phyloP scores from a whole-genome alignment of 2,329 filamentous ascomycete genomes.

The Colletotrichum camelliae region DNA sequence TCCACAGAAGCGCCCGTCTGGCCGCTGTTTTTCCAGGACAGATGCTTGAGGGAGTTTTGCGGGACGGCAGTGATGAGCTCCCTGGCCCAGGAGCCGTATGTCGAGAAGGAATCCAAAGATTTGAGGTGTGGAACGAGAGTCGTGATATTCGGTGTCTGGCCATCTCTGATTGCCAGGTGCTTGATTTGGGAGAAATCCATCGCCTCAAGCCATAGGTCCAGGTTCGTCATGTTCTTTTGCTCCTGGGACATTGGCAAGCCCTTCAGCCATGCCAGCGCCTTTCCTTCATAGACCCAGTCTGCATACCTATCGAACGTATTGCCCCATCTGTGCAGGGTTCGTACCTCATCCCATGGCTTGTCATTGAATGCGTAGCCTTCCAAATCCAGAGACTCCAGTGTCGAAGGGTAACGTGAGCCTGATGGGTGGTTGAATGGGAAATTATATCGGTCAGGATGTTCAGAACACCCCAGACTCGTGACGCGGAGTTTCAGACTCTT shows the following conservation, averaged over 20 bases:
- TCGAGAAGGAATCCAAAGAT: neutral
- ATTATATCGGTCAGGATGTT: neutral
- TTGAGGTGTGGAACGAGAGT: neutral
- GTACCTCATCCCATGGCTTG: neutral
- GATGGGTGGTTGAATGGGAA: neutral
- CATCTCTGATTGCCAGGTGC: neutral
- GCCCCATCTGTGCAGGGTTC: neutral
- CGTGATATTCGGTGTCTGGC: neutral
- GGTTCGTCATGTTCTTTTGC: neutral
- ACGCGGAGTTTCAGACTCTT: slow-evolving; percentile 10
- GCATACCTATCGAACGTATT: neutral
- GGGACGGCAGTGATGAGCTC: neutral
- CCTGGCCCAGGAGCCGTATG: neutral
- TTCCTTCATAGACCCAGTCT: neutral
- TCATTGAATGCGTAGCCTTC: slow-evolving; percentile 4
- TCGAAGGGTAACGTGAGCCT: neutral
- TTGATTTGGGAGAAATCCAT: slow-evolving; percentile 8
- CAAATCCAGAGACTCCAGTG: neutral
- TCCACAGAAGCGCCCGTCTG: neutral
- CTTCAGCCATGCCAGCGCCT: neutral
- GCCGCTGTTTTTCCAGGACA: neutral
- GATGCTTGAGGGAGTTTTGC: neutral
- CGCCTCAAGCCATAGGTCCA: slow-evolving; percentile 8
- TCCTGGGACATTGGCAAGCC: neutral
- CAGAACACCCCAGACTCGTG: neutral